These are phyloP conservation scores for Eimeria tenella DNA, from an alignment of 169 alveolate species.

Conservation along the genomic window DNA sequence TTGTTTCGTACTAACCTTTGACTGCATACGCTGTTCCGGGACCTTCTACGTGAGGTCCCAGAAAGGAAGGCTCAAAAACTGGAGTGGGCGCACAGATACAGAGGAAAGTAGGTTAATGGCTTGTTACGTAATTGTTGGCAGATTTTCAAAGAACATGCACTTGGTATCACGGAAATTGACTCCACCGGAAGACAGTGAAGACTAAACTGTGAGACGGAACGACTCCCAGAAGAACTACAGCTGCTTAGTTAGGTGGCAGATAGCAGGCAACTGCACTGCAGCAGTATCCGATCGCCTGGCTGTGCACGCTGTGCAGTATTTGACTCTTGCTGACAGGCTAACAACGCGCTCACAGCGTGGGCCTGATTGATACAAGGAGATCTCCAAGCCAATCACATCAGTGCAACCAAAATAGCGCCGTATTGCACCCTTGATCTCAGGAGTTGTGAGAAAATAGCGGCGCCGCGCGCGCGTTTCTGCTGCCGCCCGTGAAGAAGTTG, in stretches of 20 bases:
- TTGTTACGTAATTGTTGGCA: no score
- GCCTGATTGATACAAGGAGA: background rate
- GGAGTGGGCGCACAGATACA: background rate
- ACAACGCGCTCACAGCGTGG: constrained; percentile 42
- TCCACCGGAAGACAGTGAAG: background rate
- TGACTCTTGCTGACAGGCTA: background rate
- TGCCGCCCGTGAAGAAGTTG: background rate
- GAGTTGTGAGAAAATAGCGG: constrained; percentile 44
- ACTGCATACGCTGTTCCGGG: background rate
- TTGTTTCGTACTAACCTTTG: background rate
- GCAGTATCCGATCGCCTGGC: background rate
- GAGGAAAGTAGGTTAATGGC: no score
- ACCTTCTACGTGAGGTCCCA: background rate
- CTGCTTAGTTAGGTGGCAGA: background rate
- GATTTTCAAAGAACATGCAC: no score
- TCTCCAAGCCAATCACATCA: constrained; percentile 31
- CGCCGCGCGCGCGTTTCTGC: background rate
- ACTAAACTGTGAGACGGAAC: background rate
- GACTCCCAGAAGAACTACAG: background rate
- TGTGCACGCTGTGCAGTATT: background rate
- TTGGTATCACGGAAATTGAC: no score
- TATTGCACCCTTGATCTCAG: background rate
- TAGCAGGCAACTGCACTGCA: background rate
- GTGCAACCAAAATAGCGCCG: constrained; percentile 1
- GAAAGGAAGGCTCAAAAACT: constrained; percentile 1